Percentiles rank a stretch among this genome's conserved stretches.
These are phyloP conservation scores for Mycena rebaudengoi DNA, from an alignment of 768 basidiomycete species.

Conservation along the genomic window DNA sequence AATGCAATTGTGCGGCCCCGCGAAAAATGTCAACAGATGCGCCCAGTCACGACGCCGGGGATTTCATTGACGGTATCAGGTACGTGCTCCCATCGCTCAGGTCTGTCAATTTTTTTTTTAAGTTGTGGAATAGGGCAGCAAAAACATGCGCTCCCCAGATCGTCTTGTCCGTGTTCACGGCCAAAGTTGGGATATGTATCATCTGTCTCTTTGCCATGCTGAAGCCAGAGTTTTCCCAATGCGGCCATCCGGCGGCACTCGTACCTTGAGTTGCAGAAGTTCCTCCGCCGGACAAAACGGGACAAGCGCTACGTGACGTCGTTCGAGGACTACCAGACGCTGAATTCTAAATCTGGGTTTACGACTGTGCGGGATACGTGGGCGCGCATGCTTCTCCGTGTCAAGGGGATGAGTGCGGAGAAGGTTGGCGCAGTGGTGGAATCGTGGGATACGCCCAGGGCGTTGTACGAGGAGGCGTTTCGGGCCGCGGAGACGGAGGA, in stretches of 20 bases:
- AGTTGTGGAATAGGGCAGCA: background rate
- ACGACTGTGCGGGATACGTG: slow-evolving; percentile 47
- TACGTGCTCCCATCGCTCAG: slow-evolving; percentile 55
- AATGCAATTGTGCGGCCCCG: slow-evolving; percentile 54
- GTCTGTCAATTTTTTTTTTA: slow-evolving; percentile 35
- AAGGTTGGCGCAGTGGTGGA: slow-evolving; percentile 48
- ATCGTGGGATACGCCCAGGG: slow-evolving; percentile 44
- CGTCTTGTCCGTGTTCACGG: slow-evolving; percentile 29
- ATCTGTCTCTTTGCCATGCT: slow-evolving; percentile 33
- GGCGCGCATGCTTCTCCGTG: slow-evolving; percentile 51
- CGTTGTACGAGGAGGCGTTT: slow-evolving; percentile 45
- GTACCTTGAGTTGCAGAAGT: slow-evolving; percentile 44
- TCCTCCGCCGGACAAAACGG: slow-evolving; percentile 39
- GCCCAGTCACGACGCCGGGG: slow-evolving; percentile 53
- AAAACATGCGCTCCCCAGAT: slow-evolving; percentile 40
- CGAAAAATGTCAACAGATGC: slow-evolving; percentile 51
- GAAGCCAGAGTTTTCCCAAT: slow-evolving; percentile 34
- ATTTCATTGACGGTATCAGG: slow-evolving; percentile 39
- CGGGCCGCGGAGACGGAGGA: slow-evolving; percentile 30
- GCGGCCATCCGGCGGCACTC: slow-evolving; percentile 43
- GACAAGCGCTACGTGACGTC: slow-evolving; percentile 39
- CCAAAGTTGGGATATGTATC: slow-evolving; percentile 39
- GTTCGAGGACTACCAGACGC: slow-evolving; percentile 42
- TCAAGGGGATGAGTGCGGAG: slow-evolving; percentile 53
- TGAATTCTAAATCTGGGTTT: slow-evolving; percentile 50